Evolutionary conservation across 306 rosid genomes (phyloP), one percentile per base, ranked within the genome.

Genomic region (Sophora flavescens): DNA sequence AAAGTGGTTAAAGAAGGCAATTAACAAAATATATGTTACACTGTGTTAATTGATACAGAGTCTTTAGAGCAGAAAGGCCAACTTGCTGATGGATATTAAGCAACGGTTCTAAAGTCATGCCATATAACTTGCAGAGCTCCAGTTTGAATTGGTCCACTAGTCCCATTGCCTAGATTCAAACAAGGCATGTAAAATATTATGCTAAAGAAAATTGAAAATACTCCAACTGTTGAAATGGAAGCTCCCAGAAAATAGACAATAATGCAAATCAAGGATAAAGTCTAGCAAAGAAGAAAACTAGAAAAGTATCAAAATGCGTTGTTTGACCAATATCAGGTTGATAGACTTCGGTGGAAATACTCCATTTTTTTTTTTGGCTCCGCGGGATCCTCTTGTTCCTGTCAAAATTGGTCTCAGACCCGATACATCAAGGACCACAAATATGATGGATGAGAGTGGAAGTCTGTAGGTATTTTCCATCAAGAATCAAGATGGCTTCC

Each of bases 131-230:
- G 91, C 97, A 95, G 88, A 95, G 92, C 81, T 95, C 99, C 85
- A 89, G 97, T 82, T 87, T 92, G 77, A 95, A 95, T 79, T 83
- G 97, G 68, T 91, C 91, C 58, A 88, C 97, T 50, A 95, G 88
- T 95, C 93, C 99, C 99, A 95, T 78, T 95, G 97, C 85, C 86
- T 88, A 61, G 89, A 82, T 84, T 95, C 97, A 89, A 95, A 92
- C 73, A 95, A 91, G 62, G 81, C 92, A 97, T 92, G 92, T 56
- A 83, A 52, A 61, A 76, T 63, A 84, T 75, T 61, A 42, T 62
- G 68, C 63, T 62, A 48, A 16, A 67, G 63, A 67, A n/a, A 41
- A 75, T 53, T 61, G 63, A 35, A 75, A 51, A 75, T 48, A 63
- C 13, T 60, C 68, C 77, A 80, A 76, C 70, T 50, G 41, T 70